phyloP scores from a whole-genome alignment of 2,329 filamentous ascomycete genomes.

The Aspergillus ustus region DNA sequence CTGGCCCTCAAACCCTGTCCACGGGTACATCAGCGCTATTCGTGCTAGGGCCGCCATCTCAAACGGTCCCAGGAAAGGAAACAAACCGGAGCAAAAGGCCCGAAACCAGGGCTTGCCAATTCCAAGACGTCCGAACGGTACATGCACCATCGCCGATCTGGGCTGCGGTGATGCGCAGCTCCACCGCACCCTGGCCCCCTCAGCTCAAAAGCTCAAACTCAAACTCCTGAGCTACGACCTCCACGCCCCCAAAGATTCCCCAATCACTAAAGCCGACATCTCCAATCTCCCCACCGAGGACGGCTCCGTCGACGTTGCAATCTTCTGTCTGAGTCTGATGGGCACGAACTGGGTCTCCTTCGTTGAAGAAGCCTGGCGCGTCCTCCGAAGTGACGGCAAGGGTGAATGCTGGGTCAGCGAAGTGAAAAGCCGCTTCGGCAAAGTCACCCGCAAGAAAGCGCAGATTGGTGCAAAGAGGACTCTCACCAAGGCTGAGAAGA shows the following conservation, averaged over 20 bases:
- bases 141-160: slow-evolving; percentile 83
- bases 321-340: slow-evolving; percentile 98
- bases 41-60: slow-evolving; percentile 65
- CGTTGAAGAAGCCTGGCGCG: slow-evolving; percentile 90
- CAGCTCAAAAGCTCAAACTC: slow-evolving; percentile 70
- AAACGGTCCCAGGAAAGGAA: slow-evolving; percentile 46
- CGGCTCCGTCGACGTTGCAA: slow-evolving; percentile 78
- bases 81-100: slow-evolving; percentile 37
- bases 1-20: slow-evolving; percentile 96
- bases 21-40: slow-evolving; percentile 78
- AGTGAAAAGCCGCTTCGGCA: slow-evolving; percentile 89
- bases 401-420: slow-evolving; percentile 95
- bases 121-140: slow-evolving; percentile 69
- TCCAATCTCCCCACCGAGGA: slow-evolving; percentile 77
- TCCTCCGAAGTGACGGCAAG: slow-evolving; percentile 81
- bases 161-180: slow-evolving; percentile 92
- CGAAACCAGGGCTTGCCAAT: slow-evolving; percentile 53
- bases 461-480: slow-evolving; percentile 42
- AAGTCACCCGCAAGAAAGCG: slow-evolving; percentile 54
- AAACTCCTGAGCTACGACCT: slow-evolving; percentile 86
- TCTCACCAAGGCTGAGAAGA: slow-evolving; percentile 48
- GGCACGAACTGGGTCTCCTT: slow-evolving; percentile 98
- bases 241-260: slow-evolving; percentile 68
- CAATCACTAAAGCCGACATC: slow-evolving; percentile 89
- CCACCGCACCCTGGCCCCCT: slow-evolving; percentile 65